phyloP scores from a whole-genome alignment of 1,139 yeast species.

The Saccharomyces hybrid region DNA sequence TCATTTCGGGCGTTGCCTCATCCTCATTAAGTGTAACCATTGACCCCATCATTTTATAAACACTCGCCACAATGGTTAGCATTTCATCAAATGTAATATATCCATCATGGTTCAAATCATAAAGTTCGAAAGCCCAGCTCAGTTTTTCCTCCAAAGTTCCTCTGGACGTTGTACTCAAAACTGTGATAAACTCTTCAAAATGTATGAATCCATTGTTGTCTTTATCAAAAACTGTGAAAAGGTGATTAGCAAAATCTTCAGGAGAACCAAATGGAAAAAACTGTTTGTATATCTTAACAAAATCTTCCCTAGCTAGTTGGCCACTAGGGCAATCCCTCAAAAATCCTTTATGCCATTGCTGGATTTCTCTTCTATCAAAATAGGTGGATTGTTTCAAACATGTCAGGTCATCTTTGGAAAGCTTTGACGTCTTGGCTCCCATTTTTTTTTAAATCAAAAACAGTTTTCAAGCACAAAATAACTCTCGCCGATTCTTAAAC shows the following conservation, averaged over 20 bases:
- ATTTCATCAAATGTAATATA: constrained; percentile 67
- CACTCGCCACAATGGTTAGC: constrained; percentile 69
- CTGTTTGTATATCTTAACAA: constrained; percentile 86
- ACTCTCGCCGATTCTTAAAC: background rate
- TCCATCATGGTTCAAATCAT: constrained; percentile 77
- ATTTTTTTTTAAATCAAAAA: constrained; percentile 33
- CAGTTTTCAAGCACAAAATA: background rate
- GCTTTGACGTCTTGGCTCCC: constrained; percentile 94
- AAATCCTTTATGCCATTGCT: constrained; percentile 97
- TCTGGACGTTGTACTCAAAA: constrained; percentile 78
- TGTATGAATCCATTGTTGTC: constrained; percentile 78
- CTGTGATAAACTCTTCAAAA: constrained; percentile 86
- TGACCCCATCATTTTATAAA: constrained; percentile 91
- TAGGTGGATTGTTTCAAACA: constrained; percentile 79
- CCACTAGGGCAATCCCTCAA: constrained; percentile 91
- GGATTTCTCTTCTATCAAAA: constrained; percentile 88
- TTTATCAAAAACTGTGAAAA: constrained; percentile 82
- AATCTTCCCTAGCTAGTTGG: constrained; percentile 77
- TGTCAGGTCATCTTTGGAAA: constrained; percentile 83
- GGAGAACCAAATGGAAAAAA: constrained; percentile 99
- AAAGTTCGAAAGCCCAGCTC: constrained; percentile 78
- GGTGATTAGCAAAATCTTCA: constrained; percentile 77
- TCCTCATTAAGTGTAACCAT: constrained; percentile 91
- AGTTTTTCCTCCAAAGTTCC: constrained; percentile 84
- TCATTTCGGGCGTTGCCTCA: constrained; percentile 82